These are phyloP conservation scores for Croton laevigatus DNA, from an alignment of 441 rosid genomes.

Conservation along the genomic window DNA sequence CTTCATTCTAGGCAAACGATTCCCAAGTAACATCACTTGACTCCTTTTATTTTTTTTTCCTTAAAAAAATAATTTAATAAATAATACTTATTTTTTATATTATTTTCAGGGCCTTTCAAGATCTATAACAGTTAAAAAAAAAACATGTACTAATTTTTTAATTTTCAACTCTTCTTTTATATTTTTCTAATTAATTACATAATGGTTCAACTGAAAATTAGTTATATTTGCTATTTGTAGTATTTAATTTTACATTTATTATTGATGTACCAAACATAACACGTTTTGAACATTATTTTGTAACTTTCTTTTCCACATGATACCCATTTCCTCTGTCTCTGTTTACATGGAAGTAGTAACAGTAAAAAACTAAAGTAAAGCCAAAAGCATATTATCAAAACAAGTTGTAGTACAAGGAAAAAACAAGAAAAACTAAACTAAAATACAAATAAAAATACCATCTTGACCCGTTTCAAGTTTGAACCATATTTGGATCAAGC, in stretches of 20 bases:
- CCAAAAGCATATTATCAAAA: not conserved
- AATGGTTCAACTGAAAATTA: too few relatives aligned
- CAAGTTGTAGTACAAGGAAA: not conserved
- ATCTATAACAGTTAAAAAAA: too few relatives aligned
- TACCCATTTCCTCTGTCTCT: too few relatives aligned
- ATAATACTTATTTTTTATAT: not conserved
- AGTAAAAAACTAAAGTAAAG: not conserved
- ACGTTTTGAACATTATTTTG: slow-evolving; percentile 9
- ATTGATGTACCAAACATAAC: too few relatives aligned
- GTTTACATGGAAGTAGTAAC: slow-evolving; percentile 12
- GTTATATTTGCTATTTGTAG: too few relatives aligned
- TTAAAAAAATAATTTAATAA: not conserved
- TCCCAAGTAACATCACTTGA: not conserved
- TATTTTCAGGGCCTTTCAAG: not conserved
- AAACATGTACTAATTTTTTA: too few relatives aligned
- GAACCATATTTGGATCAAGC: too few relatives aligned
- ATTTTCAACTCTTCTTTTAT: too few relatives aligned
- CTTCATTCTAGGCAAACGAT: not conserved
- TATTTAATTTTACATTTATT: too few relatives aligned
- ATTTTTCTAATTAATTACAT: too few relatives aligned
- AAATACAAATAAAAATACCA: not conserved
- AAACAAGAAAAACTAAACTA: not conserved
- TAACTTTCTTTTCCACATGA: not conserved
- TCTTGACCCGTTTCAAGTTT: too few relatives aligned
- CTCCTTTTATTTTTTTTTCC: not conserved